A percentile compares a stretch with the other conserved stretches of the same genome.
phyloP scores from a whole-genome alignment of 2,329 filamentous ascomycete species.

The Amphichorda felina region DNA sequence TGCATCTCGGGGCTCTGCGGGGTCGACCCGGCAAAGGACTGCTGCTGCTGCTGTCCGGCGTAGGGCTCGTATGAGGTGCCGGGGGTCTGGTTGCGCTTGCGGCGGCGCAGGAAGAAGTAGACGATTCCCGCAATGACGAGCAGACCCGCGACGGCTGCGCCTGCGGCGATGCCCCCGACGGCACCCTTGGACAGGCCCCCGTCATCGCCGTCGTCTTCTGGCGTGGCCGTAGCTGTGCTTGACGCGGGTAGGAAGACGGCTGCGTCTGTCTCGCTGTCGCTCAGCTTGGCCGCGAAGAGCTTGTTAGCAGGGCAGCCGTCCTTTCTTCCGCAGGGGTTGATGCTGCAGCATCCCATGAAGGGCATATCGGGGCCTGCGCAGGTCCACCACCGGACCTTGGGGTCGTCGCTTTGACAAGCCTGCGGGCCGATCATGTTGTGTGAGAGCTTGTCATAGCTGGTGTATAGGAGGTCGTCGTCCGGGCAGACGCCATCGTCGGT shows the following conservation, averaged over 20 bases:
- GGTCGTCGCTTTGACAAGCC: constrained; percentile 10
- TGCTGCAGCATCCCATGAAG: constrained; percentile 21
- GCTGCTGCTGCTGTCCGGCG: constrained; percentile 1
- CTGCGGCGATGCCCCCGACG: constrained; percentile 24
- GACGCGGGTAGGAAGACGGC: constrained; percentile 2
- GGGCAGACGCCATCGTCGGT: constrained; percentile 19
- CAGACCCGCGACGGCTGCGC: constrained; percentile 17
- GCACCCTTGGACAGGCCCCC: constrained; percentile 18
- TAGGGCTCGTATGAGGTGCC: constrained; percentile 1
- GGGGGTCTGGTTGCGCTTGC: constrained; percentile 2
- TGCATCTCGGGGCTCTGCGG: not conserved
- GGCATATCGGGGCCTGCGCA: constrained; percentile 13
- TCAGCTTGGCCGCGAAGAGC: constrained; percentile 4
- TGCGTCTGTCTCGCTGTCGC: constrained; percentile 1
- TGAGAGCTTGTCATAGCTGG: constrained; percentile 12
- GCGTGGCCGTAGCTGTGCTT: not conserved
- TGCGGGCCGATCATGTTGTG: constrained; percentile 15
- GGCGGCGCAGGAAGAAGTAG: constrained; percentile 7
- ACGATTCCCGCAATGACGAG: constrained; percentile 15
- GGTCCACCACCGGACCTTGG: constrained; percentile 15
- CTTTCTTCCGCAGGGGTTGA: constrained; percentile 15
- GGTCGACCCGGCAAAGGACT: too few relatives aligned
- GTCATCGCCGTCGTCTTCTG: constrained; percentile 3
- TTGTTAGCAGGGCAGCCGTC: constrained; percentile 2
- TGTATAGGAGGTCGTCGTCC: constrained; percentile 9